A percentile compares a stretch with the other conserved stretches of the same genome.
These are phyloP conservation scores for Chondrostereum purpureum DNA, from an alignment of 1,284 basidiomycete species.

Conservation along the genomic window DNA sequence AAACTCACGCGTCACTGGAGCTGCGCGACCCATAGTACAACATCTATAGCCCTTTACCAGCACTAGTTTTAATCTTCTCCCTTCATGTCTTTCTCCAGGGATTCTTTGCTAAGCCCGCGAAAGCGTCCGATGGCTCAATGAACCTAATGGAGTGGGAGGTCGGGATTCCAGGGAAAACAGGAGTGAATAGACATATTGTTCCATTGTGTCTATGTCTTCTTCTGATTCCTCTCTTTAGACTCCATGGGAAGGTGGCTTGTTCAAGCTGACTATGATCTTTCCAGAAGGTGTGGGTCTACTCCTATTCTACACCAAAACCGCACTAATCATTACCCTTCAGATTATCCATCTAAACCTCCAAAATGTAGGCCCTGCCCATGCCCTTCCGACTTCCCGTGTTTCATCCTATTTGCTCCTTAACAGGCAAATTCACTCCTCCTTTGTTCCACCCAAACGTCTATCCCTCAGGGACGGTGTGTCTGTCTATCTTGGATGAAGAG, in stretches of 20 bases:
- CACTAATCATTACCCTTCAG: conserved; percentile 31
- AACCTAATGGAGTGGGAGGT: conserved; percentile 99
- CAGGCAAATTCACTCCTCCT: conserved; percentile 95
- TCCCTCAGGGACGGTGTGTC: conserved; percentile 96
- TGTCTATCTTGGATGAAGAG: conserved; percentile 98
- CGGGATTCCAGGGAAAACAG: conserved; percentile 83
- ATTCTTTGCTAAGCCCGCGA: conserved; percentile 91
- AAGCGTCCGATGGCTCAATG: conserved; percentile 87
- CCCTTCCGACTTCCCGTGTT: not conserved
- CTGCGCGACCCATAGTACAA: not conserved
- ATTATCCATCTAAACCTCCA: conserved; percentile 93
- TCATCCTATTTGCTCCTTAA: conserved; percentile 9
- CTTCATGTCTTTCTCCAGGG: conserved; percentile 51
- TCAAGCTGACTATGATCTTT: conserved; percentile 90
- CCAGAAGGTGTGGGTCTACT: conserved; percentile 70
- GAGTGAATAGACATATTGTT: conserved; percentile 44
- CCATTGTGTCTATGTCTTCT: conserved; percentile 11
- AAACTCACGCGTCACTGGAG: not conserved
- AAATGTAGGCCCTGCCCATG: conserved; percentile 62
- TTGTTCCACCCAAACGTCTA: conserved; percentile 99
- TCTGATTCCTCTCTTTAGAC: conserved; percentile 55
- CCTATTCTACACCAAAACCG: conserved; percentile 9
- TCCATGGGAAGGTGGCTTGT: conserved; percentile 93
- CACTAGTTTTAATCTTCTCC: not conserved
- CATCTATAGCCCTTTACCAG: too few species aligned